Evolutionary conservation across 352 stramenopile genomes (phyloP).

Genomic region (Pythium aristosporum): DNA sequence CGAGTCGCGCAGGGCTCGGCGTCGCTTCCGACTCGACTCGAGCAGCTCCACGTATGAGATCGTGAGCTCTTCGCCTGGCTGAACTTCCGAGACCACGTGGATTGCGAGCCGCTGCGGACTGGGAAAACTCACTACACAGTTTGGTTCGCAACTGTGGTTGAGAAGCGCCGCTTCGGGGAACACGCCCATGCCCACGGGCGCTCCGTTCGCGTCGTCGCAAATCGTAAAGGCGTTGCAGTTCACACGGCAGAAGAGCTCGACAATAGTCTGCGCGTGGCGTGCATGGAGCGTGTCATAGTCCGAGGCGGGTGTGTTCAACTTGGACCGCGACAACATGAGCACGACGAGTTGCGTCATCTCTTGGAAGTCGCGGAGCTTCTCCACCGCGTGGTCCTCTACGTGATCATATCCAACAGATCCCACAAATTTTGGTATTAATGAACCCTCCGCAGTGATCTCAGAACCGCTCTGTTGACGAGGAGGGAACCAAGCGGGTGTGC

Average conservation of each 20-base stretch:
- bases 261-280: conserved; percentile 33
- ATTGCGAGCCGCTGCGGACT: conserved; percentile 43
- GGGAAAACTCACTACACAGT: conserved; percentile 71
- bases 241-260: conserved; percentile 63
- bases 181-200: conserved; percentile 58
- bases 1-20: conserved; percentile 39
- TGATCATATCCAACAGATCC: not conserved
- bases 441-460: not conserved
- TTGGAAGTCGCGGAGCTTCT: conserved; percentile 39
- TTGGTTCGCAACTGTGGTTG: conserved; percentile 76
- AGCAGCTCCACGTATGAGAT: conserved; percentile 76
- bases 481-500: too few species aligned
- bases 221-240: conserved; percentile 85
- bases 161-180: conserved; percentile 63
- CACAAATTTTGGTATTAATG: not conserved
- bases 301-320: conserved; percentile 23
- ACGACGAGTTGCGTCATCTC: conserved; percentile 69
- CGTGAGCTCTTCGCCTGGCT: conserved; percentile 55
- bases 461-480: too few species aligned
- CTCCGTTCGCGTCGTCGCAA: conserved; percentile 37
- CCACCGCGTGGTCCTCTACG: conserved; percentile 38
- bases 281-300: conserved; percentile 33
- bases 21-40: conserved; percentile 39
- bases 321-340: conserved; percentile 48
- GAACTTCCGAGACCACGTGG: conserved; percentile 42